Base-by-base conservation (phyloP, 495 filamentous ascomycete species). In the Mytilinidion resinicola region DNA sequence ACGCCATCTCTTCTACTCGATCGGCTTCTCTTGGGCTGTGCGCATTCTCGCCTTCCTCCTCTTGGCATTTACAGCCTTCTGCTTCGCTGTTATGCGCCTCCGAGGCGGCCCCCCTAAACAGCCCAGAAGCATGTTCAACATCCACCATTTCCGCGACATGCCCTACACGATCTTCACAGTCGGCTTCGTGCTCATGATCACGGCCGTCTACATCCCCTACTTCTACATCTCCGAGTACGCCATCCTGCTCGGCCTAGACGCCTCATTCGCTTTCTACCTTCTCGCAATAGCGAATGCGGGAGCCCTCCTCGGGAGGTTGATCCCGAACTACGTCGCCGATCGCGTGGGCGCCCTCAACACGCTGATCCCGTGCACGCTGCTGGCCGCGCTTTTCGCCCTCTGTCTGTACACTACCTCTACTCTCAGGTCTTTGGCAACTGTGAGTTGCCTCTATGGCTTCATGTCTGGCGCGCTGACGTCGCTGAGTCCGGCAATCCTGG, bases 1-100 rank as follows among this genome's bases (percentile, higher is more conserved):
- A 34, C 59, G 55, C 30, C 30, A 53, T 12, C 25, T 62, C 1
- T 51, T 62, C 48, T 15, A 52, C 19, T 34, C 19, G 1, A 46
- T 57, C 14, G 59, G 59, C 17, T 62, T 62, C 38, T 17, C 39
- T 4, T 62, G 59, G 59, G 59, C 59, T 1, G 54, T 57, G 9
- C 53, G 59, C 3, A 37, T 53, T 11, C 44, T 62, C 3, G 59
- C 53, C 3, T 47, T 57, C 54, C 30, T 62, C 37, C 52, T 57
- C 9, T 37, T 62, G 3, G 46, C 20, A 1, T 21, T 21, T 12
- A 19, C 9, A 1, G 8, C 17, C 9, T 11, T 53, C 9, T 11
- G 25, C 20, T 10, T 53, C 14, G 21, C 33, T 4, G 20, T 53
- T 1, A 34, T 53, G 50, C 50, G 35, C 9, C 34, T 37, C 11